Base-by-base conservation (phyloP, 176 grass and related monocot species). In the Eragrostis curvula region DNA sequence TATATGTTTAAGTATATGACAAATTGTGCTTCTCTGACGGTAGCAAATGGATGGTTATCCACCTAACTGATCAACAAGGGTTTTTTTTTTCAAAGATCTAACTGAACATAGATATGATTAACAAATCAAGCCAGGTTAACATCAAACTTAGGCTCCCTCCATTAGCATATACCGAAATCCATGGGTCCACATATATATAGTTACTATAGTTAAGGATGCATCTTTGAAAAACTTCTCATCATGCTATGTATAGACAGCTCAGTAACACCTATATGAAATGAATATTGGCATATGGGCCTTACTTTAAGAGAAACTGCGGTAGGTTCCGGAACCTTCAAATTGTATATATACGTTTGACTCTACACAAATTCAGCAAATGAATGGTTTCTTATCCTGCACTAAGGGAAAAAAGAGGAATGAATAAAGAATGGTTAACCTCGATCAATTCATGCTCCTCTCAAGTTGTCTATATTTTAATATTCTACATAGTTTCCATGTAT, bases 131-230 rank as follows among this genome's bases (percentile, higher is more conserved):
- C 6, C 40, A 21, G 15, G 15, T 30, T 21, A 66, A 50, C 63
- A 79, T 67, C 63, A 79, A n/a, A 68, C 39, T 57, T n/a, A 12
- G 53, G 39, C 15, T 57, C 8, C 14, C 48, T 56, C 65, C 78
- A 70, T 36, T 45, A 68, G 15, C 48, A 80, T 43, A 42, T 68
- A 57, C 42, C 55, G 2, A 27, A 55, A 68, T 44, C 4, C 53
- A 13, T 20, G 15, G 50, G 69, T 69, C 78, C 23, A 68, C 12
- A 80, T 68, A 69, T 57, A 80, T 36, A 32, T 57, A 78, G 57
- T n/a, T 30, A 80, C 39, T 69, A 14, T 56, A 40, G 48, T 68
- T 66, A 66, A 51, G 17, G 29, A 52, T 79, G 29, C 23, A 53
- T 7, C 11, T 15, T 67, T 67, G 39, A 67, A 52, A 5, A 55